Base-by-base conservation (phyloP, 2,329 filamentous ascomycete genomes). In the Alternaria incomplexa region DNA sequence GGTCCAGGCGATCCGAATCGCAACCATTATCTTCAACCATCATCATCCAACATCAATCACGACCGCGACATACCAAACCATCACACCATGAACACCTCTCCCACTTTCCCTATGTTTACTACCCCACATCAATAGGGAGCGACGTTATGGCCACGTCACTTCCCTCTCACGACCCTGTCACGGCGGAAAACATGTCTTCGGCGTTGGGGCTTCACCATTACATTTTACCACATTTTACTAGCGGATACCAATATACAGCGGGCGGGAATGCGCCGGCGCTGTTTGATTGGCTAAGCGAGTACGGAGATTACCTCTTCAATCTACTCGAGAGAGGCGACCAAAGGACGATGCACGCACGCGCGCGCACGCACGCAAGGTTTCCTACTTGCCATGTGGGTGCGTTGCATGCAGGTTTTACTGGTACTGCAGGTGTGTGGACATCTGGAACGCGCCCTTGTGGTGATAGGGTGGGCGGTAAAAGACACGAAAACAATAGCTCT, bases 1-100 rank as follows among this genome's bases (percentile, higher is more conserved):
- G 74, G 75, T 77, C 76, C 75, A 65, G 75, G 75, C 72, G 76
- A 78, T 74, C 77, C 73, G 68, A 72, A 72, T 72, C 71, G 70
- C 73, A 75, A 53, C 65, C 66, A 55, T 68, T 71, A 56, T 50
- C 59, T 68, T 71, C 66, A 32, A 47, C 65, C 64, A 62, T 62
- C 50, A 60, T 55, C 61, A 58, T 60, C 54, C 56, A 46, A 58
- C 44, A 55, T 58, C 66, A 65, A 58, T 44, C 58, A 45, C 58
- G 46, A 55, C 48, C 36, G 26, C 46, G 52, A 62, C 26, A 28
- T 58, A 46, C 45, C 56, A 45, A 52, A 28, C 32, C 47, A 59
- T 46, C 54, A 58, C 60, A 52, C 62, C 60, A 55, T 23, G 52
- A 40, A 40, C 46, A 45, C 53, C 58, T 30, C 6, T 70, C 71